These are phyloP conservation scores for Sambucus nigra DNA, from an alignment of 129 eudicot species.

Conservation along the genomic window DNA sequence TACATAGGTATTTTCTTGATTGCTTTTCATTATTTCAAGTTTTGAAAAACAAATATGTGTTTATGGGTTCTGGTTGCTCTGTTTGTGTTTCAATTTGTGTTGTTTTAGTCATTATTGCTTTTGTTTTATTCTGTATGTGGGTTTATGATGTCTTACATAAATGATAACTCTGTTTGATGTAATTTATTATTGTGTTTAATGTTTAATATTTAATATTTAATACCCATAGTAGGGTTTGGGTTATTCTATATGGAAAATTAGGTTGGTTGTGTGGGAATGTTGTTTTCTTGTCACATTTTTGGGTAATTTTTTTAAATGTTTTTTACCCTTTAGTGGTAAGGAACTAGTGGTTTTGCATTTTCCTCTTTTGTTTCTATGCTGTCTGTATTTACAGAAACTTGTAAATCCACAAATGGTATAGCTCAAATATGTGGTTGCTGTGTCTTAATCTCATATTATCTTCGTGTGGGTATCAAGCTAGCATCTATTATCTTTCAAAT, in stretches of 20 bases:
- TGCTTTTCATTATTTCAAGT: too few species aligned
- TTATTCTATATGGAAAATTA: conserved; percentile 6
- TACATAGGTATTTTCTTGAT: not conserved
- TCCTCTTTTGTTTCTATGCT: conserved; percentile 8
- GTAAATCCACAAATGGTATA: conserved; percentile 6
- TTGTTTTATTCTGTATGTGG: conserved; percentile 20
- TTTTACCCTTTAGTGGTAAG: conserved; percentile 3
- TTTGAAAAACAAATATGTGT: too few species aligned
- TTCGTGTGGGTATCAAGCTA: conserved; percentile 5
- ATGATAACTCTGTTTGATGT: conserved; percentile 35
- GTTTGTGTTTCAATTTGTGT: conserved; percentile 12
- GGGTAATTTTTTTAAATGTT: conserved; percentile 2
- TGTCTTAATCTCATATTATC: not conserved
- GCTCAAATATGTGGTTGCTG: conserved; percentile 11
- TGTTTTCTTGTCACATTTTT: conserved; percentile 13
- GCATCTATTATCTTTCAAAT: too few species aligned
- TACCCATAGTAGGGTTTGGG: conserved; percentile 24
- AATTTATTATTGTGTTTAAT: conserved; percentile 21
- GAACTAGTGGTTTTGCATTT: conserved; percentile 8
- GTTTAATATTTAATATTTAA: conserved; percentile 9
- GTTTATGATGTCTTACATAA: conserved; percentile 39
- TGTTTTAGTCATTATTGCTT: conserved; percentile 5
- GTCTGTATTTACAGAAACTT: conserved; percentile 1
- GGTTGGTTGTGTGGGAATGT: conserved; percentile 8
- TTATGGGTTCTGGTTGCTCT: conserved; percentile 12